Percentiles rank a stretch among this genome's conserved stretches.
These are phyloP conservation scores for Lentinula sp. DNA, from an alignment of 768 basidiomycete species.

Conservation along the genomic window DNA sequence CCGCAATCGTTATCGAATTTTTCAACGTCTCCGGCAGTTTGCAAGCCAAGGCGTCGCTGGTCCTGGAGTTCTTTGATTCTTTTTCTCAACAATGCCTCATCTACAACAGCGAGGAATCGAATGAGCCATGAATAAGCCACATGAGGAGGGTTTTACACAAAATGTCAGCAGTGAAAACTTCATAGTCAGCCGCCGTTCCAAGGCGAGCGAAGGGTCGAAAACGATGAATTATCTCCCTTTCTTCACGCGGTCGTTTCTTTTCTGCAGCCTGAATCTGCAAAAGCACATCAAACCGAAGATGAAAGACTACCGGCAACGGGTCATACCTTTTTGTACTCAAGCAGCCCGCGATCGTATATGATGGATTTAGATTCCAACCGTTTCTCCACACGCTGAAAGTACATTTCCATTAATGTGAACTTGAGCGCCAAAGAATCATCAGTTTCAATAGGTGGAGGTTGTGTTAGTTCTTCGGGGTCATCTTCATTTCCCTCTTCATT, in stretches of 20 bases:
- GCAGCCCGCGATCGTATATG: conserved; percentile 85
- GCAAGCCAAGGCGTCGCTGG: conserved; percentile 81
- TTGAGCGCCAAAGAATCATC: conserved; percentile 83
- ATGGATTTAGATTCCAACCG: conserved; percentile 79
- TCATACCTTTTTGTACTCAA: conserved; percentile 93
- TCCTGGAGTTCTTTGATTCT: conserved; percentile 88
- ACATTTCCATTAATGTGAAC: conserved; percentile 84
- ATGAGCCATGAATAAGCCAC: not conserved
- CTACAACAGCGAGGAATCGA: conserved; percentile 30
- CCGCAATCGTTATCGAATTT: conserved; percentile 75
- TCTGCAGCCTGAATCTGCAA: conserved; percentile 83
- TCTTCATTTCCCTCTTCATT: conserved; percentile 47
- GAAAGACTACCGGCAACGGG: not conserved
- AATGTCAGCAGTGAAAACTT: conserved; percentile 81
- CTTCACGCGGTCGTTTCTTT: conserved; percentile 86
- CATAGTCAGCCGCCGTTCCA: conserved; percentile 89
- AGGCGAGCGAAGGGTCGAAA: conserved; percentile 87
- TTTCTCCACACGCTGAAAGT: conserved; percentile 82
- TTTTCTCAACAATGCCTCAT: conserved; percentile 83
- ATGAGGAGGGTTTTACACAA: conserved; percentile 55
- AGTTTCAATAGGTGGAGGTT: conserved; percentile 79
- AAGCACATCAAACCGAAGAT: not conserved
- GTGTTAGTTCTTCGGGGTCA: conserved; percentile 60
- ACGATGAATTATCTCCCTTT: conserved; percentile 84
- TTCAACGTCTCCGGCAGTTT: conserved; percentile 82